These are phyloP conservation scores for Chaetomium sp. DNA, from an alignment of 2,329 filamentous ascomycete species.

Conservation along the genomic window DNA sequence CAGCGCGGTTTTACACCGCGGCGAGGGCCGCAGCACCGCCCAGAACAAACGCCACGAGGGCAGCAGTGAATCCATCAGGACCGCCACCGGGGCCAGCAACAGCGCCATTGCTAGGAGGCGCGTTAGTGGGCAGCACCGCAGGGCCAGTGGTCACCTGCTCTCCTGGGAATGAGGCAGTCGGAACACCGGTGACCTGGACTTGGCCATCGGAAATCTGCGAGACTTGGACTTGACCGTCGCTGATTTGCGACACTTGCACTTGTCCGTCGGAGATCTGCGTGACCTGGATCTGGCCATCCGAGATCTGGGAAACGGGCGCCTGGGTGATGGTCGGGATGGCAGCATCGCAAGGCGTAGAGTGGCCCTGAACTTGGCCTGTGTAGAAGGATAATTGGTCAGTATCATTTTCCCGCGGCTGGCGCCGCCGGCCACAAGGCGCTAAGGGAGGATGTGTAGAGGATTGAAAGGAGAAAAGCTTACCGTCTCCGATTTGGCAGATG, in stretches of 20 bases:
- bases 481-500: constrained; percentile 46
- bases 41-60: too few species aligned
- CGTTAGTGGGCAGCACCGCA: not conserved
- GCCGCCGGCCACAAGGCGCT: too few species aligned
- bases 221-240: constrained; percentile 43
- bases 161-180: not conserved
- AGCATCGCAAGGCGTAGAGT: constrained; percentile 39
- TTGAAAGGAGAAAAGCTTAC: constrained; percentile 19
- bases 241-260: constrained; percentile 30
- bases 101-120: too few species aligned
- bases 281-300: constrained; percentile 43
- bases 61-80: too few species aligned
- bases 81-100: too few species aligned
- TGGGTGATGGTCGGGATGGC: constrained; percentile 25
- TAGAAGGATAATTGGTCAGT: not conserved
- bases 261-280: constrained; percentile 1
- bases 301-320: constrained; percentile 36
- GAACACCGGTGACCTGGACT: not conserved
- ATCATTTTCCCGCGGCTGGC: too few species aligned
- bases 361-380: constrained; percentile 44
- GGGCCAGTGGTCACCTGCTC: not conserved
- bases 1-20: too few species aligned
- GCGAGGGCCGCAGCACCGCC: too few species aligned
- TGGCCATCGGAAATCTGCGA: not conserved
- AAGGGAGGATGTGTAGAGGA: not conserved